A percentile compares a stretch with the other conserved stretches of the same genome.
Evolutionary conservation across 805 yeast species (phyloP).

Genomic region (Alloascoidea africana): DNA sequence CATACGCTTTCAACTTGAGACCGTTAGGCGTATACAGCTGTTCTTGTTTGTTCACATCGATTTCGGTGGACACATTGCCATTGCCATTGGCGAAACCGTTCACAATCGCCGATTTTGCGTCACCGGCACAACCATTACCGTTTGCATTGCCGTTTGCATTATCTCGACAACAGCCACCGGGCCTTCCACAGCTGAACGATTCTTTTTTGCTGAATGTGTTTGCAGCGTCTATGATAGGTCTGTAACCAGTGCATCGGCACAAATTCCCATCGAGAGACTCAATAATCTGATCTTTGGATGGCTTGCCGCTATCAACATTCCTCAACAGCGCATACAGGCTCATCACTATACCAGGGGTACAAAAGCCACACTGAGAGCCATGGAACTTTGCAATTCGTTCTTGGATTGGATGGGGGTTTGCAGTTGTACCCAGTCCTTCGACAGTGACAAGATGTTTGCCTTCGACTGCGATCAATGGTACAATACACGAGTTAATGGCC

Average conservation of each 20-base stretch:
- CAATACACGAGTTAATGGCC: constrained; percentile 32
- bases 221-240: constrained; percentile 33
- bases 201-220: constrained; percentile 20
- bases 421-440: constrained; percentile 28
- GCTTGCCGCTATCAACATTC: constrained; percentile 14
- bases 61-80: constrained; percentile 11
- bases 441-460: constrained; percentile 31
- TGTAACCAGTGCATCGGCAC: constrained; percentile 35
- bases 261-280: constrained; percentile 33
- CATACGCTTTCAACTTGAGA: constrained; percentile 23
- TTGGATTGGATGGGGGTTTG: constrained; percentile 30
- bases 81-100: constrained; percentile 13
- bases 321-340: constrained; percentile 27
- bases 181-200: constrained; percentile 15
- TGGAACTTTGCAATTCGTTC: constrained; percentile 32
- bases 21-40: constrained; percentile 23
- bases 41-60: constrained; percentile 15
- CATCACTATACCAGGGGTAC: constrained; percentile 37
- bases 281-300: constrained; percentile 22
- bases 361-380: constrained; percentile 36
- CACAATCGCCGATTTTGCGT: constrained; percentile 3
- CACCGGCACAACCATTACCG: constrained; percentile 8
- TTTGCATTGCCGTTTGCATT: constrained; percentile 6
- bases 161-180: constrained; percentile 22
- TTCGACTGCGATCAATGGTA: constrained; percentile 27